Evolutionary conservation across 148 eudicot species (phyloP), one percentile per base, ranked within the genome.

Genomic region (Nepenthes mirabilis): DNA sequence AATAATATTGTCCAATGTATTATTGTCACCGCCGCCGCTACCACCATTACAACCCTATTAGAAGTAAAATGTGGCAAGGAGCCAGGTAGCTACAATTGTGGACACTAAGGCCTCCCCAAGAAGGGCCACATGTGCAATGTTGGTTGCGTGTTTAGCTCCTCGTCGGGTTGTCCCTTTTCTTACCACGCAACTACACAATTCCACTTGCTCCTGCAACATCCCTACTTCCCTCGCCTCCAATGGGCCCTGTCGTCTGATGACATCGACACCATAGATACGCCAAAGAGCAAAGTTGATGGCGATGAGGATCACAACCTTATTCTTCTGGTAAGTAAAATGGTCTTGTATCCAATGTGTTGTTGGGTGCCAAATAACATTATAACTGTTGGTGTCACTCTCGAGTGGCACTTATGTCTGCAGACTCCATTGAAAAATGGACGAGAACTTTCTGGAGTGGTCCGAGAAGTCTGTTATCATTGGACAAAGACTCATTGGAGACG

Each of bases 71-170:
- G 62, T 9, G 79, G 79, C 57, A 83, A 84, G 57, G 78, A 59
- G 47, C 85, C 94, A 1, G 98, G 98, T 6, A 74, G 72, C 70
- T 91, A 91, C 74, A 88, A 77, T 75, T 88, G 98, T 50, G 90
- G 96, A 68, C 79, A 86, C 0, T 91, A 96, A 34, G 98, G 98
- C 47, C 68, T 69, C 35, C 98, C 94, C 9, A 91, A 91, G 43
- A 79, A 72, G 34, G 98, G 98, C 65, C 98, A 91, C 67, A 66
- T 67, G 2, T 91, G 97, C 66, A 65, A 64, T 57, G 7, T 65
- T 40, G 11, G 75, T 33, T 11, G 56, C 45, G 1, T 65, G 14
- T 0, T 65, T 37, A 55, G 59, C 34, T 43, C 83, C 53, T 34
- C 14, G 52, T 45, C 66, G 9, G 14, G 35, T 50, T 47, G 8